A percentile compares a stretch with the other conserved stretches of the same genome.
Evolutionary conservation across 441 rosid genomes (phyloP).

Genomic region (Melastoma candidum): DNA sequence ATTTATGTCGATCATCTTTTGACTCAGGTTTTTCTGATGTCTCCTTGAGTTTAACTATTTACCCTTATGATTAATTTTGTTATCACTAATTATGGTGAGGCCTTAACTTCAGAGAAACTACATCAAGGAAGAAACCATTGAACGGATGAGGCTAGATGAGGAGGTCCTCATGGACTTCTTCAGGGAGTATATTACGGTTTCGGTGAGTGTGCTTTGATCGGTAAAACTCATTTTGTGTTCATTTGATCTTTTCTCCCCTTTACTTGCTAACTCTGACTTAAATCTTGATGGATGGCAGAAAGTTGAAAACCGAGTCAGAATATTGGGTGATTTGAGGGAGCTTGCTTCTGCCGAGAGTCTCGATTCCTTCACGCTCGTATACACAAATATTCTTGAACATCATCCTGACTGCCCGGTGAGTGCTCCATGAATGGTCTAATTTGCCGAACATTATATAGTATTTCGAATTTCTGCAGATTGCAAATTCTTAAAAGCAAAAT

Average conservation of each 20-base stretch:
- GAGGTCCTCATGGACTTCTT: slow-evolving; percentile 96
- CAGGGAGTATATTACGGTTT: slow-evolving; percentile 80
- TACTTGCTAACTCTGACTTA: slow-evolving; percentile 10
- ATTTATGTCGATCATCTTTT: slow-evolving; percentile 88
- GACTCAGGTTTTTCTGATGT: slow-evolving; percentile 47
- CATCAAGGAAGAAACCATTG: slow-evolving; percentile 97
- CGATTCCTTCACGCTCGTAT: slow-evolving; percentile 87
- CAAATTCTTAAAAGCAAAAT: neutral
- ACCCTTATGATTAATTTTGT: slow-evolving; percentile 9
- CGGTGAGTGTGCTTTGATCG: slow-evolving; percentile 42
- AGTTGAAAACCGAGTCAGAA: slow-evolving; percentile 85
- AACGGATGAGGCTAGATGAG: slow-evolving; percentile 92
- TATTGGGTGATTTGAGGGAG: slow-evolving; percentile 87
- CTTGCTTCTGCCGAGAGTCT: slow-evolving; percentile 98
- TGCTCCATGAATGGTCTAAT: neutral
- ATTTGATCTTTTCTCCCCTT: neutral
- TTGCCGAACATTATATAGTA: slow-evolving; percentile 1
- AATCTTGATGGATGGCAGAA: slow-evolving; percentile 34
- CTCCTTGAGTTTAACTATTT: slow-evolving; percentile 1
- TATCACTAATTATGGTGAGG: slow-evolving; percentile 5
- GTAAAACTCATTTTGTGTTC: neutral
- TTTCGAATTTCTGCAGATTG: neutral
- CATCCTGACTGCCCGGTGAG: slow-evolving; percentile 98
- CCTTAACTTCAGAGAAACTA: slow-evolving; percentile 55
- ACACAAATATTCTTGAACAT: slow-evolving; percentile 89